Base-by-base conservation (phyloP, 768 basidiomycete species). In the Daedaleopsis sinensis region DNA sequence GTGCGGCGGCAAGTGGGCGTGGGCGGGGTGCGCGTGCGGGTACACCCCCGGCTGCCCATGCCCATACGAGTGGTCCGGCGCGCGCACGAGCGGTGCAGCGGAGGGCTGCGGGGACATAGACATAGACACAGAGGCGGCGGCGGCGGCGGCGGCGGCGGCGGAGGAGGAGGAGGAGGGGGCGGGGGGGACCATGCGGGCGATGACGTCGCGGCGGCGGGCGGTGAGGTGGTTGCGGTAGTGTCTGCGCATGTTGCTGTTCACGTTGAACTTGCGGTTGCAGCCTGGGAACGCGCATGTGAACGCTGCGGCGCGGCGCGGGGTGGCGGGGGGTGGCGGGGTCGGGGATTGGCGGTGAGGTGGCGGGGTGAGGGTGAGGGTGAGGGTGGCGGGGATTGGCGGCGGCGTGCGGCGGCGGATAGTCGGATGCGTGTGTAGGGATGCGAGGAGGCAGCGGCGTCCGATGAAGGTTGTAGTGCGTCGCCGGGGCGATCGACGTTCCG, bases 221-320 rank as follows among this genome's bases (percentile, higher is more conserved):
- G 64, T 61, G 48, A 68, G 65, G 62, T 92, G 90, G 71, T 89
- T 91, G 48, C 89, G 79, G 70, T 85, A 87, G 67, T 93, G 91
- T 6, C 91, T 79, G 35, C 91, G 82, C 91, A 92, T 93, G 71
- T 93, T 93, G 0, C 89, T 90, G 70, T 91, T 90, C 50, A 91
- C 91, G 64, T 91, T 92, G 75, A 93, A 93, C 61, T 88, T 84
- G 37, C 89, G 82, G 42, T 87, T 87, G 70, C 90, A 92, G 46
- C 85, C 82, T 7, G 86, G 88, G 79, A 79, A 89, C 5, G 89
- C 88, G 66, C 91, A 93, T 44, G 82, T 79, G 75, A 89, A 91
- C 19, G 90, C 91, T 89, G 70, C 46, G 63, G 42, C 63, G 64
- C 12, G 19, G n/a, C n/a, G n/a, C n/a, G n/a, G n/a, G n/a, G n/a